Evolutionary conservation across 2,329 filamentous ascomycete species (phyloP).

Genomic region (Rasamsonia emersonii): DNA sequence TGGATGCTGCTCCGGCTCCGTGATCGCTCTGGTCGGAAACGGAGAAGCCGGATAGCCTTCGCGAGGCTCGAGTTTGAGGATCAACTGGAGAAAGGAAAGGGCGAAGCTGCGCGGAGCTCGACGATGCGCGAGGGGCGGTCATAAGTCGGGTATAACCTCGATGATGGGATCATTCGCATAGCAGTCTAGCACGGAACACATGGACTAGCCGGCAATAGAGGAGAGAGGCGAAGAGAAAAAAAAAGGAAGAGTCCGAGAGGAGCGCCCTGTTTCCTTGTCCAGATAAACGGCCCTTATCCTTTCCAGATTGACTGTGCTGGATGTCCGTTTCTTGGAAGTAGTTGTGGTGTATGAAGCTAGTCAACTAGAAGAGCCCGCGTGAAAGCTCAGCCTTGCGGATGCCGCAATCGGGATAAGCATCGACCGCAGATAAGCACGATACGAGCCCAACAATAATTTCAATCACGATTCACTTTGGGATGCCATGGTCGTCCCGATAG

Average conservation of each 20-base stretch:
- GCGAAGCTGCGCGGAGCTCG: constrained; percentile 19
- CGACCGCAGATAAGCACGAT: no score
- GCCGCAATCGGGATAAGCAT: no score
- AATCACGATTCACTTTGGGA: no score
- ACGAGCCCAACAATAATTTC: no score
- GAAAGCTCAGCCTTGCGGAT: no score
- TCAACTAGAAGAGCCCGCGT: no score
- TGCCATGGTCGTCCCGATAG: no score
- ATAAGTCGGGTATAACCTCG: constrained; percentile 20
- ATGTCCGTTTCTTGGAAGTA: no score
- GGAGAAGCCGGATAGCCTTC: constrained; percentile 46
- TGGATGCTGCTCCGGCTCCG: constrained; percentile 41
- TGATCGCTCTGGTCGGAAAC: constrained; percentile 42
- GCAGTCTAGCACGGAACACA: background rate
- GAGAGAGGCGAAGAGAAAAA: background rate
- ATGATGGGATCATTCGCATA: constrained; percentile 1
- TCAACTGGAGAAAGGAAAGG: constrained; percentile 22
- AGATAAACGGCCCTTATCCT: no score
- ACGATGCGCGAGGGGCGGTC: constrained; percentile 29
- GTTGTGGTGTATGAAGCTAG: no score
- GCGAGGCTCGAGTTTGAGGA: constrained; percentile 24
- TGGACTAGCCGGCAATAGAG: background rate
- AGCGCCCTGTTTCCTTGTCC: no score
- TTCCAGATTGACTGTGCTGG: no score
- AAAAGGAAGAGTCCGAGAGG: background rate